Evolutionary conservation across 2,329 filamentous ascomycete genomes (phyloP), one percentile per base, ranked within the genome.

Genomic region (Microsporum canis): DNA sequence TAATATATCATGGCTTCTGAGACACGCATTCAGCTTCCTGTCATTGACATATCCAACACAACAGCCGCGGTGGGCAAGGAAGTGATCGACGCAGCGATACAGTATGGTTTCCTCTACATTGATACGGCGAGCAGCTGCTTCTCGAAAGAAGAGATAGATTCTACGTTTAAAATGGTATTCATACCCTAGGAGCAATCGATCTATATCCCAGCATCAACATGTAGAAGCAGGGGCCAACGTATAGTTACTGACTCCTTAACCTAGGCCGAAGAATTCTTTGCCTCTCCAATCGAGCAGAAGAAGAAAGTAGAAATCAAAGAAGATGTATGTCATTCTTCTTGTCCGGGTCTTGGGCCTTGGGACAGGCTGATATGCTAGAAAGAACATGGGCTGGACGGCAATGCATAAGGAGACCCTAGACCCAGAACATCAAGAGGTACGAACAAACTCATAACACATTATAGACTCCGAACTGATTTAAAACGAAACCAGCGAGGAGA

Each of bases 391-490:
- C 62, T 99, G 91, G 91, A 84, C 88, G 1, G 85, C 84, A 14
- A 91, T 95, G 88, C 88, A 92, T 69, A 84, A 84, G 10, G 92
- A 99, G 76, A 92, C 87, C 0, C 77, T 97, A 8, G 92, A 97
- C 71, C 90, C 91, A 2, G 84, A 85, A 66, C 84, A 85, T 61
- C 91, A 96, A 73, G 84, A 85, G 73, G 88, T 88, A 79, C 69
- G 76, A n/a, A 71, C 5, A 1, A 23, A 8, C n/a, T 29, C 38
- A n/a, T 14, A 31, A 41, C 12, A 39, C 17, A 47, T 10, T 33
- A 17, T n/a, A 53, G n/a, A 8, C 3, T 2, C 14, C 8, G 14
- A 36, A 36, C 49, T 55, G 43, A 57, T n/a, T 14, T 3, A 10
- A 5, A 14, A 6, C 36, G 17, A 41, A 3, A 5, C 39, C 65